Evolutionary conservation across 2,329 filamentous ascomycete genomes (phyloP), one percentile per base, ranked within the genome.

Genomic region (Botrytis cinerea): DNA sequence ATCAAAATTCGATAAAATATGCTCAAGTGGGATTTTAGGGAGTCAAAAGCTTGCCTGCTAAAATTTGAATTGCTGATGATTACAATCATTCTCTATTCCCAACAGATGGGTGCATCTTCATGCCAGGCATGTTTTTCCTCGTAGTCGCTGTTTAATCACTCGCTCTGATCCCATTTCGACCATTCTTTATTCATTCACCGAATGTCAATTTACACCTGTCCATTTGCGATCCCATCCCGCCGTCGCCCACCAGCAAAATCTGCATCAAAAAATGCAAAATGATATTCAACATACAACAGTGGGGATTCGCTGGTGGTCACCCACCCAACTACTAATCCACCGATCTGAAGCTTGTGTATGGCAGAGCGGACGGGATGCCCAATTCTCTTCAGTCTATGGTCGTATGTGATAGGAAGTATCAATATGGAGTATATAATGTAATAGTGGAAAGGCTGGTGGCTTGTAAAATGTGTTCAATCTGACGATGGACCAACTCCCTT

Each of bases 331-430:
- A 61, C 59, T 61, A 61, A 61, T 61, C 59, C 59, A 61, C 59
- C 32, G 59, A 61, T 61, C 59, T 61, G 59, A 61, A 61, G 32
- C 59, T 61, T 61, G 59, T 61, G 59, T 61, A 61, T 61, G 59
- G 59, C 59, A 61, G 59, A 61, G 59, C 59, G 59, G 59, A 61
- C 59, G 59, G 59, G 59, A 61, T 61, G 59, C 59, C 35, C 59
- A 61, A 61, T 61, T 61, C 59, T 61, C 59, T 61, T 61, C 59
- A 61, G 59, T 61, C 59, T 61, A 61, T 61, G 59, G 59, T 61
- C 59, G 59, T 61, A 61, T 61, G 35, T 61, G 5, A 1, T 5
- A 40, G 22, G 1, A 0, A 0, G 0, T 0, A 0, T 0, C 2
- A 1, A 61, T 40, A 2, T 25, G 2, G 22, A 3, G 10, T 40